phyloP scores from a whole-genome alignment of 345 rosid species.

The Linum tenue region DNA sequence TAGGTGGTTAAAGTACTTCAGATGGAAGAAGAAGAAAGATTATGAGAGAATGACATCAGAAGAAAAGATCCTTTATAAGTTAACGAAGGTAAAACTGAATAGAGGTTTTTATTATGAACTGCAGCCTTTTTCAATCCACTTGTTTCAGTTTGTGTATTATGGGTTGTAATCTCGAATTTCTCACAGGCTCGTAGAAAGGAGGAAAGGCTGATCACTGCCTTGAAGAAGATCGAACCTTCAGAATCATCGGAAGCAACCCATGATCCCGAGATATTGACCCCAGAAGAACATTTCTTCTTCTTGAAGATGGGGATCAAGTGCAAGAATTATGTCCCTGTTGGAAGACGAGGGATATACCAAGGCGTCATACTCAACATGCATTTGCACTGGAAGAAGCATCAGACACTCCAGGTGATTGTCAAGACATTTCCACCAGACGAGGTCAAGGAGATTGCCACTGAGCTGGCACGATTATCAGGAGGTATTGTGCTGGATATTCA shows the following conservation, averaged over 20 bases:
- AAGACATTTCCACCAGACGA: conserved; percentile 82
- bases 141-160: too few species aligned
- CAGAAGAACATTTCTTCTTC: conserved; percentile 84
- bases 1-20: conserved; percentile 76
- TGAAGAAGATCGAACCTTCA: conserved; percentile 71
- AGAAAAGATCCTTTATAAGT: conserved; percentile 67
- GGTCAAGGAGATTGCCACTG: conserved; percentile 80
- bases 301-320: conserved; percentile 86
- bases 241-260: conserved; percentile 60
- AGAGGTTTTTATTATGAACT: too few species aligned
- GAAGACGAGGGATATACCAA: conserved; percentile 85
- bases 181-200: conserved; percentile 73
- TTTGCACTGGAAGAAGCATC: conserved; percentile 98
- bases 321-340: conserved; percentile 93
- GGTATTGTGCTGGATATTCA: conserved; percentile 86
- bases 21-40: conserved; percentile 94
- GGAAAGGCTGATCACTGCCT: conserved; percentile 53
- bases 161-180: background rate
- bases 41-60: conserved; percentile 78
- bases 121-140: too few species aligned
- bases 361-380: conserved; percentile 98
- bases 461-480: conserved; percentile 70
- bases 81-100: conserved; percentile 42
- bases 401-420: conserved; percentile 71
- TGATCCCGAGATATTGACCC: conserved; percentile 93